Evolutionary conservation across 768 basidiomycete species (phyloP).

Genomic region (Lepiota brunneoincarnata): DNA sequence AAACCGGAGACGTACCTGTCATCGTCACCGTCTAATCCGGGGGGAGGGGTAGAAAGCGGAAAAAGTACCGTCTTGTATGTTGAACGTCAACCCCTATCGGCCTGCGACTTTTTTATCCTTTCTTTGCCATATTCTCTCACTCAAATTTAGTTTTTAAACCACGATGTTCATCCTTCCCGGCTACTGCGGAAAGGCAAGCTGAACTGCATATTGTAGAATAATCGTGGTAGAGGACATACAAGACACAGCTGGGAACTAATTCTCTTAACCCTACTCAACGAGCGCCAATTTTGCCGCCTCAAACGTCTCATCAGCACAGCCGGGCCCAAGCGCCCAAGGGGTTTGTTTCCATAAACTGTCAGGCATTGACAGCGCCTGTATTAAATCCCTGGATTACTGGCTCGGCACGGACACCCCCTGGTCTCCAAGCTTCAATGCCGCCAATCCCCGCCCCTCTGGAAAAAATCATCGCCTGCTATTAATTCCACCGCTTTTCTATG

Average conservation of each 20-base stretch:
- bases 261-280: not conserved
- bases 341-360: too few relatives aligned
- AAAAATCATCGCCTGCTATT: not conserved
- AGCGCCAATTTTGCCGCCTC: not conserved
- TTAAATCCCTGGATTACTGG: too few relatives aligned
- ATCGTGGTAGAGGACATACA: not conserved
- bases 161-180: not conserved
- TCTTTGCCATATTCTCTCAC: not conserved
- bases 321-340: too few relatives aligned
- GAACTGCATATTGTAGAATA: not conserved
- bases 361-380: too few relatives aligned
- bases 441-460: not conserved
- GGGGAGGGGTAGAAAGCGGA: not conserved
- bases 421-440: too few relatives aligned
- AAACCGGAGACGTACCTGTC: too few relatives aligned
- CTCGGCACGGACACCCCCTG: too few relatives aligned
- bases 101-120: not conserved
- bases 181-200: not conserved
- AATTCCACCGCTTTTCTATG: not conserved
- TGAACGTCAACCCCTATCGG: not conserved
- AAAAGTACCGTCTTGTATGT: not conserved
- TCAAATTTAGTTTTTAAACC: not conserved
- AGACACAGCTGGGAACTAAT: not conserved
- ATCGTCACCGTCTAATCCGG: not conserved
- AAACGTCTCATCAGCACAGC: not conserved